Base-by-base conservation (phyloP, 2,329 filamentous ascomycete genomes). In the Verticillium nubilum region DNA sequence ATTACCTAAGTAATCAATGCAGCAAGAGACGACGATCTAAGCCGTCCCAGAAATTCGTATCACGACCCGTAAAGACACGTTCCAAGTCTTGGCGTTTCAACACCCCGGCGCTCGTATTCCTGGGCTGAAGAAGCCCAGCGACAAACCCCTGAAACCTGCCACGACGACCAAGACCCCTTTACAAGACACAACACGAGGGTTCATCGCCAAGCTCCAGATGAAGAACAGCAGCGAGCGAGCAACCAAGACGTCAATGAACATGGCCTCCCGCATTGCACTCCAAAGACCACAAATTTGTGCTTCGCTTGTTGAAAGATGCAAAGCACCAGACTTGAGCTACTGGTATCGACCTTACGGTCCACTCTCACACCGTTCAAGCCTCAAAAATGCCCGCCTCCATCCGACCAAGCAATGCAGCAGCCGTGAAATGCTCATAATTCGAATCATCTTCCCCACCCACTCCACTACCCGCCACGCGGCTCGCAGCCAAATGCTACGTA, bases 401-500 rank as follows among this genome's bases (percentile, higher is more conserved):
- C 19, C 19, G 23, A 23, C 17, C 37, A 19, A 42, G 9, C 7
- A 25, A 47, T 47, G 42, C 42, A 47, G 42, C 19, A 25, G 42
- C 42, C n/a, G 19, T 47, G 42, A 25, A 47, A 47, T 23, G 42
- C 42, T 50, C 19, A 23, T 50, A 23, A 50, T 50, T 50, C 42
- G 25, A 19, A 19, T 50, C 12, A 19, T 25, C n/a, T 23, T 13
- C 9, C 7, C 19, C 42, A 50, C 19, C 17, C 42, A n/a, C 13
- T 15, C 17, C 6, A 15, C 35, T 37, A 9, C 19, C 4, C 3
- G 42, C 17, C 9, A 19, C 42, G 17, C 19, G 42, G 12, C 35
- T 37, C 35, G 35, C 17, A 15, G 13, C 9, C 9, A 9, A 31
- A 31, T 50, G 17, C 58, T 59, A 82, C 47, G 75, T 71, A 35